Evolutionary conservation across 441 rosid species (phyloP).

Genomic region (Pelargonium cotyledonis): DNA sequence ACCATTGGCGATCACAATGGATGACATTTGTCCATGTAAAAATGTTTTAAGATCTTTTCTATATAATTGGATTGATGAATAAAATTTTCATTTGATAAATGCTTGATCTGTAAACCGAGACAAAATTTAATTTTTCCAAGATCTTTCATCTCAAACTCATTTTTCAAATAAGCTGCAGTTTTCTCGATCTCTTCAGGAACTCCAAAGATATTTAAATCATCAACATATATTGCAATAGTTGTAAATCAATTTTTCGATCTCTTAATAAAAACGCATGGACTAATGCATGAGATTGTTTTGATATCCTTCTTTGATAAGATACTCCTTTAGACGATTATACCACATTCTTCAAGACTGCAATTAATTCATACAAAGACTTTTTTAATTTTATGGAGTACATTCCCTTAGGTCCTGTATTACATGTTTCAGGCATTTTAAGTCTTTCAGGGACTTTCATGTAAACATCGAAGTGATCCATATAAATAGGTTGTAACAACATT

Average conservation of each 20-base stretch:
- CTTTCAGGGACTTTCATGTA: constrained; percentile 15
- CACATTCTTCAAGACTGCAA: constrained; percentile 12
- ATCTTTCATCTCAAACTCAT: background rate
- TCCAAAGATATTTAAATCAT: background rate
- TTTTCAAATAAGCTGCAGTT: background rate
- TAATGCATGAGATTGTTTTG: constrained; percentile 4
- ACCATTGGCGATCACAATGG: no score
- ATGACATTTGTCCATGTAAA: no score
- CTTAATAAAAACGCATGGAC: constrained; percentile 2
- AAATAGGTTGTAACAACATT: constrained; percentile 9
- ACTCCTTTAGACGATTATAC: constrained; percentile 11
- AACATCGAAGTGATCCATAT: constrained; percentile 7
- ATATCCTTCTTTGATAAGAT: background rate
- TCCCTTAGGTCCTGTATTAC: background rate
- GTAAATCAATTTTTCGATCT: background rate
- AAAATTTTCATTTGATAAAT: no score
- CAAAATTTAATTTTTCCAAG: no score
- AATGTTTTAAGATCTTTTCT: no score
- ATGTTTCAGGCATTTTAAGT: background rate
- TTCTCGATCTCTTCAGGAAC: background rate
- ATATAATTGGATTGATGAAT: no score
- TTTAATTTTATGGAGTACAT: constrained; percentile 2
- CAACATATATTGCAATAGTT: background rate
- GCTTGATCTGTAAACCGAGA: no score
- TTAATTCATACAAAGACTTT: constrained; percentile 7